Evolutionary conservation across 2,329 filamentous ascomycete genomes (phyloP), one percentile per base, ranked within the genome.

Genomic region (Diplodia mutila): DNA sequence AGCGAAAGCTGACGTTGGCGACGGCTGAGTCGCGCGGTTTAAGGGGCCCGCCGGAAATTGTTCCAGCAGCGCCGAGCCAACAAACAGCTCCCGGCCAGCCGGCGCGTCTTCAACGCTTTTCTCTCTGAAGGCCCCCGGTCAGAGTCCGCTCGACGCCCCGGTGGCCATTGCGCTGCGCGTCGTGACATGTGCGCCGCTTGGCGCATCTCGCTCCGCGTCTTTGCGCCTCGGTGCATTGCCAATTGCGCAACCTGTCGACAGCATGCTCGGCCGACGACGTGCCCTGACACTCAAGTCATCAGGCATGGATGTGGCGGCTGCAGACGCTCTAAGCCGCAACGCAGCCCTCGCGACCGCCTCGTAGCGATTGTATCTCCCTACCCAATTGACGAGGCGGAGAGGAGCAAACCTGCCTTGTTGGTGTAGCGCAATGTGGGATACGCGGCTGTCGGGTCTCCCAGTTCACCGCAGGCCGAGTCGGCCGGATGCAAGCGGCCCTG

Each of bases 1-100:
- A 42, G 29, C 21, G 39, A 64, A 54, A 25, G 61, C 61, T 32
- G 61, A 65, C 23, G 61, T 54, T 54, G 61, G 34, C 42, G 42
- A 21, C 49, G 49, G 61, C 61, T 54, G 61, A 65, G 61, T 65
- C 61, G 61, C 61, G 61, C 49, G 53, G 65, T 61, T 67, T 67
- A 67, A 67, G 65, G 65, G 65, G 65, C 54, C 59, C 53, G 29
- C 29, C 53, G 53, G 65, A 57, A 59, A 59, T 52, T 52, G 52
- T 59, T 23, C 51, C 46, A 52, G 48, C 48, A 11, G 46, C 53
- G 64, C 64, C 64, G 52, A 65, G 54, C 65, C 65, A 67, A 67
- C 65, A 67, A 67, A 67, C 48, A 53, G 48, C 51, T n/a, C 29
- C 51, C 61, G 49, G 49, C 39, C 18, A 42, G 48, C 51, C 49